Conservation (phyloP, 805 yeast genomes). For the Barnettozyma populi region DNA sequence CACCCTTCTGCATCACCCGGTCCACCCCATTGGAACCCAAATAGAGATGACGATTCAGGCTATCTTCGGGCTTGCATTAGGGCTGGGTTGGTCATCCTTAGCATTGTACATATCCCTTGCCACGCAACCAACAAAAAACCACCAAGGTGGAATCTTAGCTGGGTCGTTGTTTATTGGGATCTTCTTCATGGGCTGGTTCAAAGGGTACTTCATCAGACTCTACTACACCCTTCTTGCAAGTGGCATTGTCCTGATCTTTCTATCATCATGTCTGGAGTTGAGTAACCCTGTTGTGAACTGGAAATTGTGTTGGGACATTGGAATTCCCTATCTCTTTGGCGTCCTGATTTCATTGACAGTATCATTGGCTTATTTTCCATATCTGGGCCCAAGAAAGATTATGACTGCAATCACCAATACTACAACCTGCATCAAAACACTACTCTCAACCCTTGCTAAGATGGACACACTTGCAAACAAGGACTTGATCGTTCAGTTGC, state of each 20-base stretch:
- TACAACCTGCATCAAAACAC: conserved; percentile 19
- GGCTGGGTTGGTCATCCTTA: conserved; percentile 40
- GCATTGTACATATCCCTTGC: conserved; percentile 38
- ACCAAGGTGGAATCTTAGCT: conserved; percentile 43
- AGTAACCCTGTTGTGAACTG: conserved; percentile 28
- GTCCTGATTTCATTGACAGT: conserved; percentile 31
- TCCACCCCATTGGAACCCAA: conserved; percentile 41
- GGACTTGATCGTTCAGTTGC: conserved; percentile 19
- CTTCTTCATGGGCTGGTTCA: conserved; percentile 35
- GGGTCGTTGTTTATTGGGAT: conserved; percentile 36
- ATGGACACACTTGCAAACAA: conserved; percentile 11
- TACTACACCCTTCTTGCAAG: conserved; percentile 33
- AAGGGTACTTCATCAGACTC: conserved; percentile 35
- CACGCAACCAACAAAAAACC: conserved; percentile 34
- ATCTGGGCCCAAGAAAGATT: conserved; percentile 33
- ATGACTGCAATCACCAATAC: conserved; percentile 24
- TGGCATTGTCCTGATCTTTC: conserved; percentile 33
- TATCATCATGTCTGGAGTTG: conserved; percentile 22
- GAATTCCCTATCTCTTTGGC: conserved; percentile 42
- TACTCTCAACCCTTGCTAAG: conserved; percentile 17
- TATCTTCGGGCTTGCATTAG: conserved; percentile 35
- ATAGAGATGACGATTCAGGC: conserved; percentile 39
- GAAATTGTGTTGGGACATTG: conserved; percentile 35
- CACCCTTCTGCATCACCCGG: conserved; percentile 41
- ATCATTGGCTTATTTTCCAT: conserved; percentile 34